Evolutionary conservation across 208 protist genomes (phyloP).

Genomic region (Zelonia costaricensis): DNA sequence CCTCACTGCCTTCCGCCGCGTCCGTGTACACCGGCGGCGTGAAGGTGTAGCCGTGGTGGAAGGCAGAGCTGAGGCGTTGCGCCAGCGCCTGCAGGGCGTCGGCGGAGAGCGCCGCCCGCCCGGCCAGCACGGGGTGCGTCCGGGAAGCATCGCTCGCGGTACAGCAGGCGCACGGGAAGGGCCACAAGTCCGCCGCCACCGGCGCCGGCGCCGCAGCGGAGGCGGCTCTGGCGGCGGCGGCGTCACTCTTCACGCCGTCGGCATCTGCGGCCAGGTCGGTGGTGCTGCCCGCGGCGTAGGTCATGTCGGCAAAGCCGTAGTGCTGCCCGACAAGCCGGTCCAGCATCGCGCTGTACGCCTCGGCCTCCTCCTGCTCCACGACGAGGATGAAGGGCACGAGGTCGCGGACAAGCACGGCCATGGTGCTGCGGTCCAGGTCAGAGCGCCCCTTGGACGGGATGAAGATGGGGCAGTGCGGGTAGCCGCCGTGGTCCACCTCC

Average conservation of each 20-base stretch:
- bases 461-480: conserved; percentile 83
- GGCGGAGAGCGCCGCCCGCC: not conserved
- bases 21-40: conserved; percentile 8
- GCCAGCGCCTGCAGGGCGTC: conserved; percentile 16
- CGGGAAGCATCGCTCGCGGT: too few species aligned
- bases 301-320: conserved; percentile 46
- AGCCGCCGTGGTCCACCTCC: conserved; percentile 19
- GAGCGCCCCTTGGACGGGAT: conserved; percentile 77
- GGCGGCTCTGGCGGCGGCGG: not conserved
- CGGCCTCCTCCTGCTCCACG: conserved; percentile 65
- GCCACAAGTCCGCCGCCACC: conserved; percentile 18
- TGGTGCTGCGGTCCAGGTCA: conserved; percentile 59
- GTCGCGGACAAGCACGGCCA: conserved; percentile 62
- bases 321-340: conserved; percentile 56
- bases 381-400: conserved; percentile 80
- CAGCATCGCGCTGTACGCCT: conserved; percentile 54
- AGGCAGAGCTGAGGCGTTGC: conserved; percentile 13
- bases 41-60: conserved; percentile 48
- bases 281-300: conserved; percentile 8
- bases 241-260: not conserved
- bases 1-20: not conserved
- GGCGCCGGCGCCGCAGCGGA: not conserved
- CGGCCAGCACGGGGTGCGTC: too few species aligned
- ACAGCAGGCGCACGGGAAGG: conserved; percentile 30
- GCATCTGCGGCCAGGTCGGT: conserved; percentile 3